Evolutionary conservation across 805 yeast genomes (phyloP).

Genomic region (Starmerella bombicola): DNA sequence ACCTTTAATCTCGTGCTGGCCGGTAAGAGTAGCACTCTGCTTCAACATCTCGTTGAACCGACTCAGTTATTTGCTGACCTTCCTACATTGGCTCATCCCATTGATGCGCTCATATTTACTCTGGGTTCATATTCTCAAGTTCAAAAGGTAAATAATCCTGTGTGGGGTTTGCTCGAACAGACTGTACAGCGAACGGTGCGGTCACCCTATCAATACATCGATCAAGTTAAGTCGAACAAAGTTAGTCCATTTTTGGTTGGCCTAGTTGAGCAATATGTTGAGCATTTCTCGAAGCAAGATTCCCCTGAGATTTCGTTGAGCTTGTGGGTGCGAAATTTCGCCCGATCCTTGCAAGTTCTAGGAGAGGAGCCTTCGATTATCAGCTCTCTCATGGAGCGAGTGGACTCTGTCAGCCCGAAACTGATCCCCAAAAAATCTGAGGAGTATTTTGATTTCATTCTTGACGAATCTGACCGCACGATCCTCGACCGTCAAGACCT

Average conservation of each 20-base stretch:
- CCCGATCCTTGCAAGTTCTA: constrained; percentile 15
- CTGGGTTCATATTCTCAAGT: constrained; percentile 25
- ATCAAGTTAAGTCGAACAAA: constrained; percentile 32
- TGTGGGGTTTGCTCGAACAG: constrained; percentile 66
- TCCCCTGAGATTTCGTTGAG: constrained; percentile 7
- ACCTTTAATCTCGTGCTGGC: constrained; percentile 27
- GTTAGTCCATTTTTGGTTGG: constrained; percentile 49
- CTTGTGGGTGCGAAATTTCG: constrained; percentile 15
- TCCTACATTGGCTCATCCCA: constrained; percentile 39
- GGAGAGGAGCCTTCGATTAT: constrained; percentile 17
- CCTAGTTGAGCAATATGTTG: constrained; percentile 43
- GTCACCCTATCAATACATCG: constrained; percentile 78
- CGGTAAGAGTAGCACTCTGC: constrained; percentile 38
- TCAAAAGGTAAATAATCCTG: constrained; percentile 5
- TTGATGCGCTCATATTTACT: constrained; percentile 42
- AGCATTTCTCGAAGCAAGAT: constrained; percentile 4
- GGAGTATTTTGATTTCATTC: constrained; percentile 22
- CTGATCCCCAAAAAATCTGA: constrained; percentile 3
- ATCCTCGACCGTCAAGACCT: constrained; percentile 18
- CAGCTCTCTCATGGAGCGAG: not conserved
- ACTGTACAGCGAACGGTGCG: constrained; percentile 55
- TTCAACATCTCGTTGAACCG: constrained; percentile 38
- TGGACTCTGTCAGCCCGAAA: not conserved
- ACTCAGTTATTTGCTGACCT: constrained; percentile 41
- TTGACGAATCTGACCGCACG: constrained; percentile 11